Conservation (phyloP, 495 filamentous ascomycete species). For the Penicillium daleae region DNA sequence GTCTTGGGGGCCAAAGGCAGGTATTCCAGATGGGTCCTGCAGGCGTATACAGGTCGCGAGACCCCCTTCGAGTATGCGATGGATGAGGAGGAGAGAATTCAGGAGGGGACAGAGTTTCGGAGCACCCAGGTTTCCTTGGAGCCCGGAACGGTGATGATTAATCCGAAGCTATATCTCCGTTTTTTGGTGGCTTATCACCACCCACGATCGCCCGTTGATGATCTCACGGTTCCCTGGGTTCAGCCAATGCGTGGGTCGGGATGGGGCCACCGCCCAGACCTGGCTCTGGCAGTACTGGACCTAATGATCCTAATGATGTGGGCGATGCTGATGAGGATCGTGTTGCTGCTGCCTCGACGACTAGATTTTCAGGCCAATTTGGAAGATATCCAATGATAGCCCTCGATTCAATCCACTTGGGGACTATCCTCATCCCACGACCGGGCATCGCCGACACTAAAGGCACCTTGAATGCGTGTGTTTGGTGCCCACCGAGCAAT, state of each 20-base stretch:
- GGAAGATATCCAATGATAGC: neutral
- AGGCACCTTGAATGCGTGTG: neutral
- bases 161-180: slow-evolving; percentile 26
- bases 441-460: neutral
- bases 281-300: neutral
- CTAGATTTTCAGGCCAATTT: neutral
- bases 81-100: slow-evolving; percentile 2
- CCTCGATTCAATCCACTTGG: neutral
- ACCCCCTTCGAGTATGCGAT: neutral
- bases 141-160: slow-evolving; percentile 17
- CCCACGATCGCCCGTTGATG: slow-evolving; percentile 10
- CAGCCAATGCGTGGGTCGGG: slow-evolving; percentile 6
- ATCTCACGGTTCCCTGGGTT: slow-evolving; percentile 11
- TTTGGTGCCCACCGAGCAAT: neutral
- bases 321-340: neutral
- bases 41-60: neutral
- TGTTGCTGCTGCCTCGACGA: neutral
- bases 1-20: neutral
- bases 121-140: neutral
- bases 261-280: neutral
- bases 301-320: no score
- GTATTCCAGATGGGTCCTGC: neutral
- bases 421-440: neutral
- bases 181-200: slow-evolving; percentile 24
- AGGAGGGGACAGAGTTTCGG: neutral